phyloP scores from a whole-genome alignment of 225 moss, liverwort and hornwort species.

The Physcomitrium patens region DNA sequence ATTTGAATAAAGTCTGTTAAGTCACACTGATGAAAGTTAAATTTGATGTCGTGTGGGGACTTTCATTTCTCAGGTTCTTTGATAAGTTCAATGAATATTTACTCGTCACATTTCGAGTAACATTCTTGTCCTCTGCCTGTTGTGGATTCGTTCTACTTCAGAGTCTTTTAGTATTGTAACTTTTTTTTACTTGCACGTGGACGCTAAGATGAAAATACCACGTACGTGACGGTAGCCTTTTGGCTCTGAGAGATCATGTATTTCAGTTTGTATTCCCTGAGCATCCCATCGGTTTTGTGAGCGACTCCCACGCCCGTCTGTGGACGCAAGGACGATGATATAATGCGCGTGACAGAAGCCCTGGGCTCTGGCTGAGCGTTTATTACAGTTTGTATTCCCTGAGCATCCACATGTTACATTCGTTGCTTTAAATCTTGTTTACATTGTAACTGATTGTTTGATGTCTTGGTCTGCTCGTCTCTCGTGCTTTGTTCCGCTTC shows the following conservation, averaged over 20 bases:
- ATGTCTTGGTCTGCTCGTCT: not conserved
- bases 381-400: slow-evolving; percentile 45
- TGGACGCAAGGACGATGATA: slow-evolving; percentile 39
- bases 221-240: not conserved
- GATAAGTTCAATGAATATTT: no score
- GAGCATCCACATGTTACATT: slow-evolving; percentile 29
- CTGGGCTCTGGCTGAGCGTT: slow-evolving; percentile 27
- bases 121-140: no score
- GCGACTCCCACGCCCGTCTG: not conserved
- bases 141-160: no score
- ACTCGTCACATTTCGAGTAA: no score
- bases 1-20: no score
- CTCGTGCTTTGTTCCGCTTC: not conserved
- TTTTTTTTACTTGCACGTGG: no score
- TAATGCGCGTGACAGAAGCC: slow-evolving; percentile 37
- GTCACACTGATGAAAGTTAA: no score
- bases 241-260: not conserved
- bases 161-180: no score
- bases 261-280: not conserved
- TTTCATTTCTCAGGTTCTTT: no score
- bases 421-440: not conserved
- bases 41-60: no score
- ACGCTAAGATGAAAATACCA: not conserved
- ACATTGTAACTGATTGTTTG: not conserved
- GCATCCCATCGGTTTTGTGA: not conserved